A percentile compares a stretch with the other conserved stretches of the same genome.
These are phyloP conservation scores for Beauveria medogensis DNA, from an alignment of 2,329 filamentous ascomycete species.

Conservation along the genomic window DNA sequence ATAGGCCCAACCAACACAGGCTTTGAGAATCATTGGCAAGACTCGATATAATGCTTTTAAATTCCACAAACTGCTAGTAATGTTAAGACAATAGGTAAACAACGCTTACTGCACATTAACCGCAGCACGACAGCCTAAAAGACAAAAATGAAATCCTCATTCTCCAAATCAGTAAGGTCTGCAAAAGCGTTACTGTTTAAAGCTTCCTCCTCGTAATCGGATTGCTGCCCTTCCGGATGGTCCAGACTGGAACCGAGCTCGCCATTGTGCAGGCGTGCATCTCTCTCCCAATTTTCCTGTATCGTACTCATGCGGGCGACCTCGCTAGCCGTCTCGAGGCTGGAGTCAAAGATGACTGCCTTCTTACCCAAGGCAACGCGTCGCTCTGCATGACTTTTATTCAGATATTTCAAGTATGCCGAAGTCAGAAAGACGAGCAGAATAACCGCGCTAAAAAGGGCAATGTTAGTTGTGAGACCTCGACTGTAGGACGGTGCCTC, in stretches of 20 bases:
- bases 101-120: neutral
- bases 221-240: neutral
- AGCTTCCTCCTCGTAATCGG: conserved; percentile 12
- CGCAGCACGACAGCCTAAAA: conserved; percentile 21
- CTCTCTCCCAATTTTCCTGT: conserved; percentile 13
- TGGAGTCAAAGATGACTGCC: conserved; percentile 49
- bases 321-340: conserved; percentile 43
- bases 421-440: conserved; percentile 36
- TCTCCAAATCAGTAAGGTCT: conserved; percentile 52
- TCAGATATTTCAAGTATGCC: conserved; percentile 43
- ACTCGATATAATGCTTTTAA: neutral
- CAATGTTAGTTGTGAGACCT: conserved; percentile 52
- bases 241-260: conserved; percentile 1
- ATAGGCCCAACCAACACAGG: neutral
- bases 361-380: conserved; percentile 52
- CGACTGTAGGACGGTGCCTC: conserved; percentile 32
- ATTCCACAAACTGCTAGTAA: conserved; percentile 16
- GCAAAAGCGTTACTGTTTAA: conserved; percentile 22
- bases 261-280: neutral
- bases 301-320: conserved; percentile 28
- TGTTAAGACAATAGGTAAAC: conserved; percentile 10
- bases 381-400: conserved; percentile 44
- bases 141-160: conserved; percentile 57
- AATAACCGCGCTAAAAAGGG: conserved; percentile 53
- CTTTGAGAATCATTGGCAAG: neutral